phyloP scores from a whole-genome alignment of 441 rosid genomes.

The Theobroma grandiflorum region DNA sequence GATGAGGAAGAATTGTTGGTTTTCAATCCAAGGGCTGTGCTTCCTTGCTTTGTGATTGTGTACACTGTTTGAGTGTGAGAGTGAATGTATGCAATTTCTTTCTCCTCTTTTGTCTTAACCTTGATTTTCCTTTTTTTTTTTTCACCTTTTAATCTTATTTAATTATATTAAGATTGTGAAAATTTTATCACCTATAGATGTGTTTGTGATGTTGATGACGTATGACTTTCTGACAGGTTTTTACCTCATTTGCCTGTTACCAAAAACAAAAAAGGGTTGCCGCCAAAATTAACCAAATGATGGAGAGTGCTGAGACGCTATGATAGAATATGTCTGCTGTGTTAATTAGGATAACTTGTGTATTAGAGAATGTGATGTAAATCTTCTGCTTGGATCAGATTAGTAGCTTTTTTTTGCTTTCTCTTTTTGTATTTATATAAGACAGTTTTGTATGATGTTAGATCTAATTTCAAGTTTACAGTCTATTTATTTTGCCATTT shows the following conservation, averaged over 20 bases:
- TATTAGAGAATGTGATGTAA: constrained; percentile 15
- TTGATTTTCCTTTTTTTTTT: neutral
- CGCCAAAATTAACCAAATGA: neutral
- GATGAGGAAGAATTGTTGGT: constrained; percentile 91
- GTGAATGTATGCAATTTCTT: constrained; percentile 24
- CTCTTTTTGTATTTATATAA: neutral
- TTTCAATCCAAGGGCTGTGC: constrained; percentile 97
- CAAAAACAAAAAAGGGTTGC: neutral
- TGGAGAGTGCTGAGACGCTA: neutral
- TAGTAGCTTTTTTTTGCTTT: neutral
- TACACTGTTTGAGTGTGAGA: constrained; percentile 59
- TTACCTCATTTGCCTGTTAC: neutral
- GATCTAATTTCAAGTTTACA: neutral
- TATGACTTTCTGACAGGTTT: neutral
- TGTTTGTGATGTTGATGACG: neutral
- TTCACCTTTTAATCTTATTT: neutral
- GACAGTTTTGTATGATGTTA: neutral
- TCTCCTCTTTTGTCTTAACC: neutral
- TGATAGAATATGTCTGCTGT: neutral
- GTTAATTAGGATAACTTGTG: neutral
- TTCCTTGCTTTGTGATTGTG: constrained; percentile 94
- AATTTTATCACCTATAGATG: constrained; percentile 18
- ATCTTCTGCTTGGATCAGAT: neutral
- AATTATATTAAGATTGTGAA: neutral
- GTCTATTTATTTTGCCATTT: neutral